Evolutionary conservation across 345 rosid genomes (phyloP).

Genomic region (Acer negundo): DNA sequence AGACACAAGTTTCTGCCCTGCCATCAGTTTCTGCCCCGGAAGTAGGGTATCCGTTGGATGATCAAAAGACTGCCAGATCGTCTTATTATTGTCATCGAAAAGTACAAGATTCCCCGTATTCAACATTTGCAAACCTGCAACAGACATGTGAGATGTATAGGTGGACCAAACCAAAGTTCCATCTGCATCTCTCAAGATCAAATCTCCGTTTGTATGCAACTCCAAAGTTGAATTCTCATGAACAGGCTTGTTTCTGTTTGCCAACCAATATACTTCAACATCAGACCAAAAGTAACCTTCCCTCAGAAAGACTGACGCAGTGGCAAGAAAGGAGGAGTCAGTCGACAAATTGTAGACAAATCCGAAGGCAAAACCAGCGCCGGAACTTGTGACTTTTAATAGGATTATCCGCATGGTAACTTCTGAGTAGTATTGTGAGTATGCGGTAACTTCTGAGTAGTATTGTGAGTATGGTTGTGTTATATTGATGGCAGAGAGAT

Average conservation of each 20-base stretch:
- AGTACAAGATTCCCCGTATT: slow-evolving; percentile 21
- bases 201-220: slow-evolving; percentile 14
- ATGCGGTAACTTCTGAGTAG: too few species aligned
- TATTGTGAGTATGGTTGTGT: too few species aligned
- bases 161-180: slow-evolving; percentile 21
- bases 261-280: neutral
- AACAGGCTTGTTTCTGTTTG: neutral
- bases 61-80: slow-evolving; percentile 28
- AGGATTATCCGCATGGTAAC: too few species aligned
- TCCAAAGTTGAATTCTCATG: slow-evolving; percentile 1
- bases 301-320: too few species aligned
- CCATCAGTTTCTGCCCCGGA: neutral
- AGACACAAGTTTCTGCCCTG: neutral
- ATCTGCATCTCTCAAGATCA: slow-evolving; percentile 16
- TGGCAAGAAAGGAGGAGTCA: too few species aligned
- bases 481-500: neutral
- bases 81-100: slow-evolving; percentile 6
- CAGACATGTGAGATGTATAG: slow-evolving; percentile 7
- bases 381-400: too few species aligned
- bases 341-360: too few species aligned
- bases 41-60: slow-evolving; percentile 18
- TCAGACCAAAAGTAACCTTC: too few species aligned
- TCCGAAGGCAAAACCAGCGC: too few species aligned
- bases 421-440: too few species aligned
- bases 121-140: slow-evolving; percentile 9